These are phyloP conservation scores for Amanita rimosa DNA, from an alignment of 768 basidiomycete species.

Conservation along the genomic window DNA sequence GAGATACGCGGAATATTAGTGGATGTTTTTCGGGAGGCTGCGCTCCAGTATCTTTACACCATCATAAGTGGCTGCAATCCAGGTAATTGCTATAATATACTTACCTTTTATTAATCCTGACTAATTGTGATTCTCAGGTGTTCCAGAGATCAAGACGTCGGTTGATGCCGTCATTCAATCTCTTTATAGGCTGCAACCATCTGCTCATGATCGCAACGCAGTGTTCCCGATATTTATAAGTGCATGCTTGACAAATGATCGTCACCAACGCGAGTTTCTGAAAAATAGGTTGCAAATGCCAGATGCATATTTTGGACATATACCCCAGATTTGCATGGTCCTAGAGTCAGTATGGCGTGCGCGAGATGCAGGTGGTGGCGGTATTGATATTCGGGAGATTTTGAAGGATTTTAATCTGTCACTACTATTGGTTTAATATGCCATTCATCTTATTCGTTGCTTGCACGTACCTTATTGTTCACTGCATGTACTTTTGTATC, in stretches of 20 bases:
- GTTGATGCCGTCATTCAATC: conserved; percentile 44
- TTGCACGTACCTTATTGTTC: background rate
- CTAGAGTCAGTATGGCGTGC: conserved; percentile 67
- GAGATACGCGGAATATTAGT: conserved; percentile 38
- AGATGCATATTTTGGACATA: conserved; percentile 49
- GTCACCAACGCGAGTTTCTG: conserved; percentile 42
- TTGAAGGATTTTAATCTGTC: conserved; percentile 25
- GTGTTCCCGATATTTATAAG: conserved; percentile 68
- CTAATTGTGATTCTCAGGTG: conserved; percentile 29
- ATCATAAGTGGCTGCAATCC: conserved; percentile 59
- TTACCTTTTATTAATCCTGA: background rate
- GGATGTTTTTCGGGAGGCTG: conserved; percentile 55
- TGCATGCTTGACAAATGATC: conserved; percentile 64
- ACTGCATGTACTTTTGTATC: background rate
- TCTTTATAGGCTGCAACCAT: conserved; percentile 42
- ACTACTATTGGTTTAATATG: background rate
- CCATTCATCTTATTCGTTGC: background rate
- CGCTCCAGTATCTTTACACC: conserved; percentile 58
- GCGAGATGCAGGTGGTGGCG: conserved; percentile 40
- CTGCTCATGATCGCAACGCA: conserved; percentile 53
- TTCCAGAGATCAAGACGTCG: conserved; percentile 55
- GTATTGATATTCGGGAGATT: conserved; percentile 52
- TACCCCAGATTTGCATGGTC: conserved; percentile 42
- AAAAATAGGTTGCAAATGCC: conserved; percentile 42
- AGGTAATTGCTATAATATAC: conserved; percentile 29